A percentile compares a stretch with the other conserved stretches of the same genome.
These are phyloP conservation scores for Chalaropsis ovoidea DNA, from an alignment of 2,329 filamentous ascomycete species.

Conservation along the genomic window DNA sequence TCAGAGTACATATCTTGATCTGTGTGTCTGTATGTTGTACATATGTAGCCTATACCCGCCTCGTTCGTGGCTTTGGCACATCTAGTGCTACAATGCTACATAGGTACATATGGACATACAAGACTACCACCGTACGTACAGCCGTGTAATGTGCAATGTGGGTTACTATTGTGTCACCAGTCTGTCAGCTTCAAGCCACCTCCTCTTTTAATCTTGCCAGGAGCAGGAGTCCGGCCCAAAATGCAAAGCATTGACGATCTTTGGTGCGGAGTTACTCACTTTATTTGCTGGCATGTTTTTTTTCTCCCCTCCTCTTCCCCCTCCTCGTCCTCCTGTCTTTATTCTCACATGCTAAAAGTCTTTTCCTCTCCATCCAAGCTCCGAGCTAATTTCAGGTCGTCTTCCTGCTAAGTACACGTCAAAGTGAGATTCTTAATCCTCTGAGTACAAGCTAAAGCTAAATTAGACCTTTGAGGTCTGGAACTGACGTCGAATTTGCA, in stretches of 20 bases:
- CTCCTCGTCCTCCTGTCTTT: neutral
- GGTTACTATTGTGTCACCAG: neutral
- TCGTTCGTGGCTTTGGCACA: no score
- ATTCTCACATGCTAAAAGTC: neutral
- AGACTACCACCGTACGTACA: no score
- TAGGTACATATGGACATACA: no score
- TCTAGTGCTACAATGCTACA: no score
- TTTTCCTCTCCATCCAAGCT: constrained; percentile 10
- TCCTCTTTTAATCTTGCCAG: neutral
- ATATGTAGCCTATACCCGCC: no score
- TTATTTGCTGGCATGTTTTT: neutral
- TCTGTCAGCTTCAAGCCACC: neutral
- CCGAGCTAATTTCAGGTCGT: neutral
- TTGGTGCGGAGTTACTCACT: neutral
- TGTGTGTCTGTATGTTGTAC: no score
- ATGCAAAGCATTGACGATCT: neutral
- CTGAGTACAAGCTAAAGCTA: neutral
- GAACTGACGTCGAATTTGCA: neutral
- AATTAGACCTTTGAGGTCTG: neutral
- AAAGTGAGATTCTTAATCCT: constrained; percentile 12
- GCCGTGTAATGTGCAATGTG: neutral
- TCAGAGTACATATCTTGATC: no score
- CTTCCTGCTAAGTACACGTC: neutral
- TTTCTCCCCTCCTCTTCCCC: neutral
- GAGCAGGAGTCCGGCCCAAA: neutral